These are phyloP conservation scores for Paxillus ammoniavirescens DNA, from an alignment of 768 basidiomycete species.

Conservation along the genomic window DNA sequence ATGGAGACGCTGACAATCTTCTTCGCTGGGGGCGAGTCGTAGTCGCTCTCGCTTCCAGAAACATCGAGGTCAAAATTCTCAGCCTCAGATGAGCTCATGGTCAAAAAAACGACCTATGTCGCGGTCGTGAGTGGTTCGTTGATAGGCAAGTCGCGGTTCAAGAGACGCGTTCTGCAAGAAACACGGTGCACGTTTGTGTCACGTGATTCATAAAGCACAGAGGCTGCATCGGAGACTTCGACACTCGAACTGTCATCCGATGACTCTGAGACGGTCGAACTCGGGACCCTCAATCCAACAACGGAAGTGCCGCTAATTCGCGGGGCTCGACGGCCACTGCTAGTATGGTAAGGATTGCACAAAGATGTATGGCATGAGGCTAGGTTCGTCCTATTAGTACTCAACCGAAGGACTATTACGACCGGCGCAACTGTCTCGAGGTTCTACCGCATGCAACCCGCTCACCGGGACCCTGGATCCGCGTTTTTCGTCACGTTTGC, in stretches of 20 bases:
- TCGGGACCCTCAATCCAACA: no score
- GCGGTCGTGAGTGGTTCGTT: neutral
- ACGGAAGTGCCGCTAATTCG: no score
- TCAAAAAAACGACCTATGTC: conserved; percentile 15
- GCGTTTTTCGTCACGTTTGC: no score
- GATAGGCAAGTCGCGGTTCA: neutral
- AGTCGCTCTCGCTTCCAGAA: conserved; percentile 65
- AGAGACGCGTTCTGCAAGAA: neutral
- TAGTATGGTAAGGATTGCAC: no score
- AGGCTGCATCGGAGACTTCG: no score
- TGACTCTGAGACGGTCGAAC: neutral
- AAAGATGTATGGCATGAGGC: no score
- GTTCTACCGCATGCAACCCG: no score
- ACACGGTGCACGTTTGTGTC: neutral
- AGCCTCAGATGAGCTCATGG: conserved; percentile 73
- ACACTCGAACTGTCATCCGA: neutral
- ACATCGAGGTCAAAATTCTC: conserved; percentile 66
- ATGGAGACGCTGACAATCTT: conserved; percentile 36
- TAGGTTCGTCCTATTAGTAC: no score
- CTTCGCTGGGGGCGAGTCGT: conserved; percentile 60
- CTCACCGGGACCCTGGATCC: no score
- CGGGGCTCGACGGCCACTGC: no score
- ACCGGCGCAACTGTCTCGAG: no score
- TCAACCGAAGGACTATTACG: no score
- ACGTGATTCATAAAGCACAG: neutral